These are phyloP conservation scores for Fraxinus floribunda DNA, from an alignment of 305 asterid genomes.

Conservation along the genomic window DNA sequence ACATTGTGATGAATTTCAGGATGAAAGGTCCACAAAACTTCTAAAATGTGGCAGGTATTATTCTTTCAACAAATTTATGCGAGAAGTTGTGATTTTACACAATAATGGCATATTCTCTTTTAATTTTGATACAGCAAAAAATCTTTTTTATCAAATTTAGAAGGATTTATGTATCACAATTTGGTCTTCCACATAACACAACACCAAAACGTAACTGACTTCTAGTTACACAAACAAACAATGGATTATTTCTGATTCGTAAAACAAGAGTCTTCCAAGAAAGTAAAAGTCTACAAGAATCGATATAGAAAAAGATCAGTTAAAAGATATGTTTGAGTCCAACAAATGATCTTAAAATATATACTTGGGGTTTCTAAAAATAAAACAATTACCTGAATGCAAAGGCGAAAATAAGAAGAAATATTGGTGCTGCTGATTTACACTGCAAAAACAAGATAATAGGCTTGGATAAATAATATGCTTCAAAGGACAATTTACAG, in stretches of 20 bases:
- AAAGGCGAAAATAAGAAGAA: slow-evolving; percentile 95
- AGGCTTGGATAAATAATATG: slow-evolving; percentile 9
- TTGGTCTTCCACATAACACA: neutral
- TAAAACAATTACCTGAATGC: slow-evolving; percentile 74
- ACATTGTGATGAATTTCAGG: neutral
- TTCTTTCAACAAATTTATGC: neutral
- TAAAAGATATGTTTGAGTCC: slow-evolving; percentile 8
- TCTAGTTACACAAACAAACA: neutral
- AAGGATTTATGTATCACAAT: neutral
- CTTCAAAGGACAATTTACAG: slow-evolving; percentile 10
- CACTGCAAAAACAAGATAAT: slow-evolving; percentile 59
- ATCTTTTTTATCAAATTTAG: neutral
- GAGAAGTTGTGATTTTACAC: neutral
- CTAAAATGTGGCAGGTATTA: neutral
- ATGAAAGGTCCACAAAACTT: neutral
- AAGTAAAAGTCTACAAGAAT: neutral
- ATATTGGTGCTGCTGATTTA: slow-evolving; percentile 98
- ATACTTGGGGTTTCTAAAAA: slow-evolving; percentile 8
- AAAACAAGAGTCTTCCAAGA: neutral
- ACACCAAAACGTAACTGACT: neutral
- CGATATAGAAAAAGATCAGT: neutral
- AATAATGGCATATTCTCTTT: neutral
- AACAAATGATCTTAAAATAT: slow-evolving; percentile 9
- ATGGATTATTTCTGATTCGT: neutral
- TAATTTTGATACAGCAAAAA: neutral